Conservation (phyloP, 2,329 filamentous ascomycete species). For the Sclerotinia sclerotiorum region DNA sequence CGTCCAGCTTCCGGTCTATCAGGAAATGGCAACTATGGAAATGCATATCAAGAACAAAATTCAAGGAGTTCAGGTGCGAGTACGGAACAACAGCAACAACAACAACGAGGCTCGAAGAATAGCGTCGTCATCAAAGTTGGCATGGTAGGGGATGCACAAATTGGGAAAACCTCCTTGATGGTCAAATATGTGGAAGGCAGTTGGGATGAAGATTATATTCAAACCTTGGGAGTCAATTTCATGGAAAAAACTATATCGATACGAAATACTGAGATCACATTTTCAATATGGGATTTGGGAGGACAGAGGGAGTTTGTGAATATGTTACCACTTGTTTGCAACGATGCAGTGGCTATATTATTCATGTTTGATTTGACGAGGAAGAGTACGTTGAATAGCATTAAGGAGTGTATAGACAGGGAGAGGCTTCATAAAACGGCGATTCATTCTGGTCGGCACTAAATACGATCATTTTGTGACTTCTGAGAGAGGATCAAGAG, state of each 20-base stretch:
- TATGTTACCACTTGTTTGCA: slow-evolving; percentile 99
- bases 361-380: slow-evolving; percentile 99
- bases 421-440: slow-evolving; percentile 97
- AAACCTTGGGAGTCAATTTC: slow-evolving; percentile 97
- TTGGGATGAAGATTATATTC: slow-evolving; percentile 99
- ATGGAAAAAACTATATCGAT: slow-evolving; percentile 99
- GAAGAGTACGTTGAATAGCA: slow-evolving; percentile 97
- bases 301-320: slow-evolving; percentile 99
- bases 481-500: slow-evolving; percentile 96
- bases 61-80: slow-evolving; percentile 35
- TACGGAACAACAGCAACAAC: slow-evolving; percentile 17
- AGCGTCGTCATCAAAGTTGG: slow-evolving; percentile 98
- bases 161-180: slow-evolving; percentile 98
- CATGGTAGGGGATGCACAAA: slow-evolving; percentile 99
- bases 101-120: slow-evolving; percentile 47
- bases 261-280: slow-evolving; percentile 98
- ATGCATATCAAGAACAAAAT: slow-evolving; percentile 40
- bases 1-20: slow-evolving; percentile 40
- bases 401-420: slow-evolving; percentile 99
- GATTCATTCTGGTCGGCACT: slow-evolving; percentile 95
- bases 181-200: slow-evolving; percentile 99
- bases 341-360: slow-evolving; percentile 95
- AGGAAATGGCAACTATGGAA: slow-evolving; percentile 38
- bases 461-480: slow-evolving; percentile 99
- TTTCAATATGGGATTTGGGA: slow-evolving; percentile 98